Base-by-base conservation (phyloP, 129 eudicot species). In the Daucus carota region DNA sequence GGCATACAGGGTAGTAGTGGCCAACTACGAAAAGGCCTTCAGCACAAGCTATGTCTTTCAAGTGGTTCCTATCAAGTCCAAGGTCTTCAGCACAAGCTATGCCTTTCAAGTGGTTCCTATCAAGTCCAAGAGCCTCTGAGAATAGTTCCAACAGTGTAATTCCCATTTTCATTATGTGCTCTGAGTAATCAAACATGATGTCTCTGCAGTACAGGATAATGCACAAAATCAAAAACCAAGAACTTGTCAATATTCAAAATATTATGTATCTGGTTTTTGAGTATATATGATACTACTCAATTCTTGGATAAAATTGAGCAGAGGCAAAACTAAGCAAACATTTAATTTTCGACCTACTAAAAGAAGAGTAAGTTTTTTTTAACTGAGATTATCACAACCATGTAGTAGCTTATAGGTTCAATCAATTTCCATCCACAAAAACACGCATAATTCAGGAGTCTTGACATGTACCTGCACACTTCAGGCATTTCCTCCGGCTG, bases 391-490 rank as follows among this genome's bases (percentile, higher is more conserved):
- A 17, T 48, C 57, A 6, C 6, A 17, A 17, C 10, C 59, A 50
- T 20, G 24, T 50, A n/a, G n/a, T n/a, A n/a, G n/a, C n/a, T n/a
- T n/a, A n/a, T n/a, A n/a, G n/a, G n/a, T n/a, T n/a, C n/a, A n/a
- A n/a, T n/a, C n/a, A n/a, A n/a, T n/a, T n/a, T n/a, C n/a, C n/a
- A n/a, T n/a, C n/a, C n/a, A n/a, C n/a, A n/a, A n/a, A n/a, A n/a
- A n/a, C n/a, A n/a, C n/a, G n/a, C n/a, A n/a, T n/a, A n/a, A n/a
- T n/a, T n/a, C n/a, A n/a, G n/a, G n/a, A n/a, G n/a, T n/a, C n/a
- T n/a, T n/a, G n/a, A n/a, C n/a, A n/a, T n/a, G n/a, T 73, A 80
- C 79, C 83, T 67, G 79, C 83, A 80, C 1, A 68, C 29, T 4
- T 10, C 24, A 5, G 83, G 76, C 26, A 80, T 65, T 20, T 74